Conservation (phyloP, 2,329 filamentous ascomycete species). For the Xylariaceae sp. region DNA sequence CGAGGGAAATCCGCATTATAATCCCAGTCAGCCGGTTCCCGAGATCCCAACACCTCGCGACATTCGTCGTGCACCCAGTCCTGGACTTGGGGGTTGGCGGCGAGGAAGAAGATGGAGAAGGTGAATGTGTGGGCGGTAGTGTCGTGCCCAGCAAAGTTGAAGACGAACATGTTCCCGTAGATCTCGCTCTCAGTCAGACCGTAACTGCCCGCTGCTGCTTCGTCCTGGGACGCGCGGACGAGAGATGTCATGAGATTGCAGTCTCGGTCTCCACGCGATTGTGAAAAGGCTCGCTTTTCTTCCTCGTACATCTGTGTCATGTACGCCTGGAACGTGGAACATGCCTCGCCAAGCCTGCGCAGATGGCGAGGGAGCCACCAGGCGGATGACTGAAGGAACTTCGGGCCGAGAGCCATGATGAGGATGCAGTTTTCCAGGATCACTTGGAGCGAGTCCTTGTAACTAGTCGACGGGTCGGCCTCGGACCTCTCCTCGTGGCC, state of each 20-base stretch:
- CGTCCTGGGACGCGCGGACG: conserved; percentile 23
- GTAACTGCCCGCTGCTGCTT: conserved; percentile 23
- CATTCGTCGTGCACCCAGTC: conserved; percentile 41
- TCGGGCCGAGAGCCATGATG: conserved; percentile 25
- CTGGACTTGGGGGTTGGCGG: conserved; percentile 39
- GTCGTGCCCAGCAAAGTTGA: conserved; percentile 42
- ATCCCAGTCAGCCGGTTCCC: conserved; percentile 5
- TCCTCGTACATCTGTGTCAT: conserved; percentile 30
- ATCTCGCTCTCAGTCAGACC: conserved; percentile 40
- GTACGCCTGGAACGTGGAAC: conserved; percentile 22
- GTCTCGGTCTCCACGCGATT: conserved; percentile 2
- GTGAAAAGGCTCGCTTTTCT: conserved; percentile 25
- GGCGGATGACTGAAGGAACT: conserved; percentile 22
- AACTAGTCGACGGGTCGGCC: conserved; percentile 15
- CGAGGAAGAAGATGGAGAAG: conserved; percentile 39
- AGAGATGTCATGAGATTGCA: conserved; percentile 19
- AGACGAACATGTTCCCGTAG: conserved; percentile 24
- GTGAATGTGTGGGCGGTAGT: conserved; percentile 42
- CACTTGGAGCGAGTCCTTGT: conserved; percentile 25
- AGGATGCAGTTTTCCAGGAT: conserved; percentile 29
- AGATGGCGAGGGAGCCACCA: conserved; percentile 20
- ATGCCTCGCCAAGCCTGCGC: conserved; percentile 19
- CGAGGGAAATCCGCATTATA: conserved; percentile 32
- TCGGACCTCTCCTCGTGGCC: conserved; percentile 20
- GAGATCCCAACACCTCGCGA: conserved; percentile 8